Evolutionary conservation across 768 basidiomycete genomes (phyloP).

Genomic region (Solioccasus polychromus): DNA sequence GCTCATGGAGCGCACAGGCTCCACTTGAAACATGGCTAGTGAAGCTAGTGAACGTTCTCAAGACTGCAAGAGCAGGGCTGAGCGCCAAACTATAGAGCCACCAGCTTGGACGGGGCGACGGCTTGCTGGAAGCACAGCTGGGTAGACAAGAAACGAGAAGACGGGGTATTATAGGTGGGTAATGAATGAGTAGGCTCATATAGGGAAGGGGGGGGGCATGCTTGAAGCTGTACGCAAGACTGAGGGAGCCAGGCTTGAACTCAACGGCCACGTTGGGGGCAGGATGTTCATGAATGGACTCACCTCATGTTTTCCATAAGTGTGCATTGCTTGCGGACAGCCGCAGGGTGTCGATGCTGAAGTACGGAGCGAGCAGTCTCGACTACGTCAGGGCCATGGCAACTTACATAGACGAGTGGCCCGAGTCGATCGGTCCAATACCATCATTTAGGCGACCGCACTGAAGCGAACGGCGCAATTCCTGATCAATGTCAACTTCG

Average conservation of each 20-base stretch:
- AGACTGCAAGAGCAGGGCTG: conserved; percentile 6
- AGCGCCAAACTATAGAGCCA: conserved; percentile 9
- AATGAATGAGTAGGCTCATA: conserved; percentile 33
- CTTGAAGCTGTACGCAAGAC: conserved; percentile 32
- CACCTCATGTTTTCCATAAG: conserved; percentile 39
- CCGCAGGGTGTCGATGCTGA: conserved; percentile 30
- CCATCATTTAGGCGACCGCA: conserved; percentile 13
- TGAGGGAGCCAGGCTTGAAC: conserved; percentile 32
- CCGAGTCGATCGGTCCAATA: conserved; percentile 3
- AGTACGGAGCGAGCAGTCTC: conserved; percentile 20
- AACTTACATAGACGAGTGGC: conserved; percentile 14
- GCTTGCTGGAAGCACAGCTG: conserved; percentile 22
- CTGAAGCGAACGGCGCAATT: conserved; percentile 6
- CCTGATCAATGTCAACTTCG: conserved; percentile 10
- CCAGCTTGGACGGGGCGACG: conserved; percentile 16
- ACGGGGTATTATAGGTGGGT: conserved; percentile 25
- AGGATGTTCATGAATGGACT: conserved; percentile 31
- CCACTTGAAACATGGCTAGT: conserved; percentile 26
- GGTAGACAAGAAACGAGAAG: conserved; percentile 29
- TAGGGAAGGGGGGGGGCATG: conserved; percentile 25
- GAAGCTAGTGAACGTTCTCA: conserved; percentile 5
- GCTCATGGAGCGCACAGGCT: conserved; percentile 44
- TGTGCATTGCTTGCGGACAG: conserved; percentile 29
- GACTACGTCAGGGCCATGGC: conserved; percentile 27
- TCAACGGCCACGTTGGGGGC: conserved; percentile 34